These are phyloP conservation scores for Saprolegnia parasitica DNA, from an alignment of 352 stramenopile species.

Conservation along the genomic window DNA sequence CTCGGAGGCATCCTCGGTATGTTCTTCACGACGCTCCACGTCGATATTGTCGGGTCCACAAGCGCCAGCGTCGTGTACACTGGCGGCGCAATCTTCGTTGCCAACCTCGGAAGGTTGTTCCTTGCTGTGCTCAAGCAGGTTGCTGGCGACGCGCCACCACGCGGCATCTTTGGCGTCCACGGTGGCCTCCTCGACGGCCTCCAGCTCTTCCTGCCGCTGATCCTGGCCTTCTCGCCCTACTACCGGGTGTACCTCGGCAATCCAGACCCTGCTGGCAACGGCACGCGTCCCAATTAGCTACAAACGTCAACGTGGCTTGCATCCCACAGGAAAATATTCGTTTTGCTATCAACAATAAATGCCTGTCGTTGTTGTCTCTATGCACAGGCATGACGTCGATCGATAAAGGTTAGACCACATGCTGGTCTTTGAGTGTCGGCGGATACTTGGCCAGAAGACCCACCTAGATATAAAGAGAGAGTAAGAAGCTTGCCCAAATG, in stretches of 20 bases:
- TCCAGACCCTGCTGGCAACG: too few relatives aligned
- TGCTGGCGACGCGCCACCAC: not conserved
- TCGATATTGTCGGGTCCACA: not conserved
- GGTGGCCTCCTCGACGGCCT: constrained; percentile 13
- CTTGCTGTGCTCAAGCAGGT: not conserved
- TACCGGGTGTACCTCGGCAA: not conserved
- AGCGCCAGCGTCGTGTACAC: constrained; percentile 5
- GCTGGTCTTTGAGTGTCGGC: too few relatives aligned
- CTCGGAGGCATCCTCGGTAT: not conserved
- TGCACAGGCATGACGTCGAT: too few relatives aligned
- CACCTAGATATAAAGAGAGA: too few relatives aligned
- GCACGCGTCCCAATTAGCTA: too few relatives aligned
- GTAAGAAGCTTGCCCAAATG: too few relatives aligned
- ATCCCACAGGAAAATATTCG: too few relatives aligned
- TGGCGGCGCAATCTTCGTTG: not conserved
- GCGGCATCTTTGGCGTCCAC: not conserved
- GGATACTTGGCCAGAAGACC: too few relatives aligned
- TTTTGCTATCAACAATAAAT: too few relatives aligned
- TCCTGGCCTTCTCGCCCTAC: constrained; percentile 15
- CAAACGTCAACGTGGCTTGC: too few relatives aligned
- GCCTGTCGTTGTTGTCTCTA: too few relatives aligned
- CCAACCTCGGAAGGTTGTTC: not conserved
- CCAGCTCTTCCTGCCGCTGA: constrained; percentile 6
- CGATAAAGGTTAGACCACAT: too few relatives aligned
- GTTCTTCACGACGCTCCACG: not conserved